Evolutionary conservation across 1,139 yeast species (phyloP).

Genomic region (Debaryomyces coudertii): DNA sequence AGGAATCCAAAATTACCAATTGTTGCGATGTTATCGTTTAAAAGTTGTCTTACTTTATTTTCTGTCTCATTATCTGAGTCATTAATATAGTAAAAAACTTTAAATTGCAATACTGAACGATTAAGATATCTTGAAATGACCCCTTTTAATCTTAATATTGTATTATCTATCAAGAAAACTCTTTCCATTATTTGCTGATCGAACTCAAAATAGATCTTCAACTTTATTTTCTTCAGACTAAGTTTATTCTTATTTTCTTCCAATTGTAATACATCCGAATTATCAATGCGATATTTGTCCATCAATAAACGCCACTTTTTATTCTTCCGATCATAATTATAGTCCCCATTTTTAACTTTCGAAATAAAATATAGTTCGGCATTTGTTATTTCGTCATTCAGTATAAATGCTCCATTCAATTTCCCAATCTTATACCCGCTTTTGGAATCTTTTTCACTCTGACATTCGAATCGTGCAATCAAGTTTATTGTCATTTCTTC

Average conservation of each 20-base stretch:
- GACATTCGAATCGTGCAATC: slow-evolving; percentile 52
- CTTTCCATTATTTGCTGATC: slow-evolving; percentile 15
- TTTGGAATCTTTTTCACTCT: slow-evolving; percentile 10
- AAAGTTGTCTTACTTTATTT: slow-evolving; percentile 15
- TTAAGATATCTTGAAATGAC: slow-evolving; percentile 18
- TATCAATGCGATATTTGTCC: slow-evolving; percentile 26
- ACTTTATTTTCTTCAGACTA: slow-evolving; percentile 15
- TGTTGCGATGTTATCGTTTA: slow-evolving; percentile 39
- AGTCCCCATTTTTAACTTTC: slow-evolving; percentile 41
- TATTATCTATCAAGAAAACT: slow-evolving; percentile 26
- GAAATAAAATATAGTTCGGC: slow-evolving; percentile 71
- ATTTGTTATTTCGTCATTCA: slow-evolving; percentile 52
- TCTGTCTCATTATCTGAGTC: slow-evolving; percentile 16
- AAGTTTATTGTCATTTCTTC: slow-evolving; percentile 44
- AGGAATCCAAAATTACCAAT: slow-evolving; percentile 38
- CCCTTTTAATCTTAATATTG: slow-evolving; percentile 36
- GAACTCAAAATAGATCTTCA: slow-evolving; percentile 16
- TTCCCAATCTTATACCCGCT: slow-evolving; percentile 26
- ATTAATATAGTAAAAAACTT: slow-evolving; percentile 22
- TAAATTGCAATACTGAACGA: slow-evolving; percentile 22
- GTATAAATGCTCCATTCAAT: slow-evolving; percentile 61
- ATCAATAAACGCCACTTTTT: slow-evolving; percentile 32
- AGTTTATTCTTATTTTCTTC: not conserved
- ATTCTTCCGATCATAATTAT: slow-evolving; percentile 26
- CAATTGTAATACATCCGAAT: not conserved